These are phyloP conservation scores for Tricholoma furcatifolium DNA, from an alignment of 768 basidiomycete species.

Conservation along the genomic window DNA sequence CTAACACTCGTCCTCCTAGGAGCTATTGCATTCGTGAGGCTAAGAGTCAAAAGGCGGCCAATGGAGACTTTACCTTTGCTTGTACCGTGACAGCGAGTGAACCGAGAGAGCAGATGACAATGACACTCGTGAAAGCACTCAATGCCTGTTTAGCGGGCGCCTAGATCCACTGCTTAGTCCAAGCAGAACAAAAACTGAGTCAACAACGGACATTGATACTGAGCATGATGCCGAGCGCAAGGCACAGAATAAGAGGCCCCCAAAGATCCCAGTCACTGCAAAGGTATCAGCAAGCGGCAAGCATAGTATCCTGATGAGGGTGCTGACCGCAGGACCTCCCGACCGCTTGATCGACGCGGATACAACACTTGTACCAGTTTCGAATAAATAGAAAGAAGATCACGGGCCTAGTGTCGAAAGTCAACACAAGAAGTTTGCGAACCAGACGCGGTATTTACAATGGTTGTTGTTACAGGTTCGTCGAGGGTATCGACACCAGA, in stretches of 20 bases:
- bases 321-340: constrained; percentile 77
- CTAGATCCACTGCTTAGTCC: constrained; percentile 34
- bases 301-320: background rate
- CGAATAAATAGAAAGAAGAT: constrained; percentile 85
- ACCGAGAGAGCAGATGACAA: constrained; percentile 89
- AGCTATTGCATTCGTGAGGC: constrained; percentile 40
- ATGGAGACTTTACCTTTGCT: constrained; percentile 64
- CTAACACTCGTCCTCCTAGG: constrained; percentile 80
- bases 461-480: constrained; percentile 86
- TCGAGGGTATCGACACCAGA: constrained; percentile 88
- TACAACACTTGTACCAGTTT: constrained; percentile 95
- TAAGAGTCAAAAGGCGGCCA: constrained; percentile 3
- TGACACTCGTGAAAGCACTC: constrained; percentile 90
- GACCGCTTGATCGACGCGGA: constrained; percentile 69
- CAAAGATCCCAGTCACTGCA: constrained; percentile 95
- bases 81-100: constrained; percentile 93
- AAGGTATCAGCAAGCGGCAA: background rate
- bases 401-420: constrained; percentile 61
- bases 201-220: constrained; percentile 67
- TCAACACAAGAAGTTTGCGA: constrained; percentile 5
- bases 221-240: constrained; percentile 79
- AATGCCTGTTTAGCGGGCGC: constrained; percentile 82
- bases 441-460: constrained; percentile 49
- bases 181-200: background rate
- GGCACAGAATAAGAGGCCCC: constrained; percentile 87